These are phyloP conservation scores for Nymphaea thermarum DNA, from an alignment of 164 flowering plant genomes.

Conservation along the genomic window DNA sequence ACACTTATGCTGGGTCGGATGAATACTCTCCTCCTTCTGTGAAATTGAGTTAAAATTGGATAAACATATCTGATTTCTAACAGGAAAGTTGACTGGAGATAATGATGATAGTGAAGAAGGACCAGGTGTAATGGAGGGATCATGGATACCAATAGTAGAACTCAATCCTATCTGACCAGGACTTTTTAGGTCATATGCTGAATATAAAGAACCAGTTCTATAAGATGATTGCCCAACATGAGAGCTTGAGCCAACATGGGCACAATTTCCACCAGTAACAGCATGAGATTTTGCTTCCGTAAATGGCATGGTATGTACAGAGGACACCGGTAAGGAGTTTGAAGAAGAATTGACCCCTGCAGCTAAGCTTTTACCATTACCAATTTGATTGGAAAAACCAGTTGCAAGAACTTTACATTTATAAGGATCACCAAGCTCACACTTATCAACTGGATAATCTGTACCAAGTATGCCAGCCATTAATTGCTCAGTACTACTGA, in stretches of 20 bases:
- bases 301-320: background rate
- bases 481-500: constrained; percentile 12
- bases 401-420: constrained; percentile 6
- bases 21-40: constrained; percentile 12
- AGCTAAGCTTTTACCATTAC: constrained; percentile 13
- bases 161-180: background rate
- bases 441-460: constrained; percentile 16
- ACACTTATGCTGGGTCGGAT: constrained; percentile 13
- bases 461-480: constrained; percentile 7
- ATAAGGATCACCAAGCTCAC: constrained; percentile 4
- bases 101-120: constrained; percentile 7
- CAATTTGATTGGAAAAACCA: constrained; percentile 11
- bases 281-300: constrained; percentile 4
- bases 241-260: constrained; percentile 9
- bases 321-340: background rate
- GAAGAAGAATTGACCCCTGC: background rate
- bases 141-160: background rate
- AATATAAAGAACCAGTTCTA: constrained; percentile 10
- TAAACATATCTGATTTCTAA: constrained; percentile 11
- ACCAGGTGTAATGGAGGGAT: background rate
- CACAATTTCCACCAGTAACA: constrained; percentile 6
- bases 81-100: constrained; percentile 16
- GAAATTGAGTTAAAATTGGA: constrained; percentile 10
- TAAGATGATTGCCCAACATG: constrained; percentile 8
- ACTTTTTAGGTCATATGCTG: constrained; percentile 12